Evolutionary conservation across 805 yeast genomes (phyloP), one percentile per base, ranked within the genome.

Genomic region (Saccharomycopsis sp.): DNA sequence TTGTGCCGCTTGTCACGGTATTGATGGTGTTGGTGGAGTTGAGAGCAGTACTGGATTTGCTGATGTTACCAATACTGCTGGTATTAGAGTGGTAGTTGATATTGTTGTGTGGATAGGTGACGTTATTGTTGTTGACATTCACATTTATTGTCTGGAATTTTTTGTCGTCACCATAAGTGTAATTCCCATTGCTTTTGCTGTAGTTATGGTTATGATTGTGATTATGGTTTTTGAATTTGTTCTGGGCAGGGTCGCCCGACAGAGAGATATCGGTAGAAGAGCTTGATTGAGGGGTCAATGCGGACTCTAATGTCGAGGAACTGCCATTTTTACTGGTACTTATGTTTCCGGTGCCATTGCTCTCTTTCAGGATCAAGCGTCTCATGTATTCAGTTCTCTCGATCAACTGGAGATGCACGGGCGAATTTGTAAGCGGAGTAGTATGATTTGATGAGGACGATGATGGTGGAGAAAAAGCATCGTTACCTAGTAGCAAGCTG

Each of bases 351-450:
- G 9, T 2, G 29, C 15, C 23, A 25, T 38, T 29, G 51, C 53
- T 52, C 19, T 58, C 59, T 14, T 52, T 23, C 25, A 20, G 23
- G 17, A 41, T 41, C 15, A 59, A 41, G 14, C 44, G 44, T 22
- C 42, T 52, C 60, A 59, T 59, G 44, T 53, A 59, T 22, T 59
- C 62, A 56, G 57, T 57, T 41, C 62, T 20, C 47, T 59, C 62
- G 22, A 59, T 56, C 1, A 59, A 42, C 35, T 59, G 62, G 3
- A 59, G 17, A 42, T 59, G 62, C 5, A 59, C 29, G 2, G 62
- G 62, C 22, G 49, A 44, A 17, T 19, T 17, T 44, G 12, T 44
- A 17, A 44, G 19, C 22, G 20, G 49, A 44, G 49, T 44, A 17
- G 49, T 19, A 17, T 44, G 49, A 44, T 44, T 44, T 44, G 49